Evolutionary conservation across 2,329 filamentous ascomycete genomes (phyloP).

Genomic region (Colletotrichum tofieldiae): DNA sequence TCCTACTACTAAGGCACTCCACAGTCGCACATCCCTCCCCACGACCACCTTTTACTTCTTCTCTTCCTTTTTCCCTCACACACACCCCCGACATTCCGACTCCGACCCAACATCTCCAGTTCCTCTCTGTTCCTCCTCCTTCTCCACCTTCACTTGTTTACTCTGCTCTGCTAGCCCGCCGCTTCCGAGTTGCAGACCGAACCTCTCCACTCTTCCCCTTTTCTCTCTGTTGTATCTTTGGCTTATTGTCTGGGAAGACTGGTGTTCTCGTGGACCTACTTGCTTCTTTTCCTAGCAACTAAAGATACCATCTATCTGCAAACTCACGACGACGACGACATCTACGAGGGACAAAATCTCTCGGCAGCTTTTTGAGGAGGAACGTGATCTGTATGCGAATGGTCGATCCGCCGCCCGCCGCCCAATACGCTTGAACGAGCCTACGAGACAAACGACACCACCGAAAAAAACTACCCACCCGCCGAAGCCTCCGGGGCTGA

Average conservation of each 20-base stretch:
- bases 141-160: slow-evolving; percentile 1
- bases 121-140: neutral
- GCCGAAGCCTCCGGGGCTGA: slow-evolving; percentile 34
- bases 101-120: slow-evolving; percentile 20
- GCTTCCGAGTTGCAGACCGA: slow-evolving; percentile 23
- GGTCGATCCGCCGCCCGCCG: neutral
- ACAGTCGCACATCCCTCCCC: slow-evolving; percentile 36
- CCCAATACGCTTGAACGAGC: slow-evolving; percentile 11
- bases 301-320: slow-evolving; percentile 28
- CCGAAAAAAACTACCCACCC: neutral
- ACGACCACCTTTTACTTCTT: slow-evolving; percentile 35
- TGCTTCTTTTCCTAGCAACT: slow-evolving; percentile 25
- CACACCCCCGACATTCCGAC: slow-evolving; percentile 14
- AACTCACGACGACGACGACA: slow-evolving; percentile 7
- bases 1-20: slow-evolving; percentile 33
- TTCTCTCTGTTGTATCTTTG: slow-evolving; percentile 6
- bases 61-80: slow-evolving; percentile 40
- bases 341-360: neutral
- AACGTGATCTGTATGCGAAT: slow-evolving; percentile 11
- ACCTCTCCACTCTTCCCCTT: slow-evolving; percentile 14
- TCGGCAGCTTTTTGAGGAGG: neutral
- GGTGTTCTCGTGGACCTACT: slow-evolving; percentile 29
- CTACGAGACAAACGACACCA: slow-evolving; percentile 13
- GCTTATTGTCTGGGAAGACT: slow-evolving; percentile 15
- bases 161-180: slow-evolving; percentile 9